Evolutionary conservation across 2,329 filamentous ascomycete species (phyloP).

Genomic region (Xylariomycetidae sp.): DNA sequence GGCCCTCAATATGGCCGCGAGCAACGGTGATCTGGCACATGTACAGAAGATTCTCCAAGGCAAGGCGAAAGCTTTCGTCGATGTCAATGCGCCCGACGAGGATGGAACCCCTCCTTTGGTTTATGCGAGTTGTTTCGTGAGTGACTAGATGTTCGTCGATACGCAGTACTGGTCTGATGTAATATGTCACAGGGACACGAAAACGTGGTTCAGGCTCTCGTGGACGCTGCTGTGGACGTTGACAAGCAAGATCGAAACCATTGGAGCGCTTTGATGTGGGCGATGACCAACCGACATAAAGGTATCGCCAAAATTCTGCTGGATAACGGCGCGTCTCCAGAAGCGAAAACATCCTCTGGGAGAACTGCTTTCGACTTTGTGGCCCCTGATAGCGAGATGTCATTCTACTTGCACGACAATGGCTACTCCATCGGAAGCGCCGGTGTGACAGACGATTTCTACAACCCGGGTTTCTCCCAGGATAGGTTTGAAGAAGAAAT

Average conservation of each 20-base stretch:
- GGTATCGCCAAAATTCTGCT: conserved; percentile 88
- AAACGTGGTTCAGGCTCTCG: conserved; percentile 75
- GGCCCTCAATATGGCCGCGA: conserved; percentile 88
- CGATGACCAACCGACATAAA: conserved; percentile 98
- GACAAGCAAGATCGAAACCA: conserved; percentile 94
- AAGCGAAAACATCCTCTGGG: conserved; percentile 90
- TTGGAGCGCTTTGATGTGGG: conserved; percentile 99
- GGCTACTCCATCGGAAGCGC: conserved; percentile 84
- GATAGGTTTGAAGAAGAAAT: conserved; percentile 96
- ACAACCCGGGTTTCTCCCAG: conserved; percentile 85
- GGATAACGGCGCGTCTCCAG: conserved; percentile 90
- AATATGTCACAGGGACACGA: conserved; percentile 83
- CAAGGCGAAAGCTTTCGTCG: conserved; percentile 68
- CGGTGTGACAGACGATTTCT: conserved; percentile 84
- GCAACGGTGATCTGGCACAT: conserved; percentile 85
- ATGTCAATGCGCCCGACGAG: conserved; percentile 84
- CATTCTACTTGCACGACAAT: conserved; percentile 89
- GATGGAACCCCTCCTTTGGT: conserved; percentile 96
- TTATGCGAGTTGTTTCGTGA: conserved; percentile 94
- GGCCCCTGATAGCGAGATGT: conserved; percentile 92
- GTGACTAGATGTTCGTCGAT: conserved; percentile 30
- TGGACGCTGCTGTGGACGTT: conserved; percentile 81
- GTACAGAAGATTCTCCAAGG: conserved; percentile 73
- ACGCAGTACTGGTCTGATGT: too few relatives aligned
- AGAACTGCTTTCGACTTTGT: conserved; percentile 95